Percentiles rank a stretch among this genome's conserved stretches.
These are phyloP conservation scores for Fusarium tuaranense DNA, from an alignment of 2,329 filamentous ascomycete species.

Conservation along the genomic window DNA sequence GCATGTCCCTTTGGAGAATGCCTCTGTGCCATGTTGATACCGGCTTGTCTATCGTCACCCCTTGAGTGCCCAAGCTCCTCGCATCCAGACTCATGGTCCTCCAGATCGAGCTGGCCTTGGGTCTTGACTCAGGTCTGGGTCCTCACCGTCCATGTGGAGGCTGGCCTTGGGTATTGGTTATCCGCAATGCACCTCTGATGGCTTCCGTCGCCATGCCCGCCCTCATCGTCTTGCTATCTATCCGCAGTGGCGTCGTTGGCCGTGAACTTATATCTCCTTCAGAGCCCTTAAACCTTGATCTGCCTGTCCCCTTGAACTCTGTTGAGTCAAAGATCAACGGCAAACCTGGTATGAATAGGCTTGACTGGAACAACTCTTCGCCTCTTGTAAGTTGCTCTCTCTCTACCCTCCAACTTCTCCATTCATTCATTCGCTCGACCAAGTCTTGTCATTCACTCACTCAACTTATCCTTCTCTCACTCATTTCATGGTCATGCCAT, in stretches of 20 bases:
- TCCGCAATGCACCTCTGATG: slow-evolving; percentile 15
- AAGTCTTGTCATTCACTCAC: slow-evolving; percentile 14
- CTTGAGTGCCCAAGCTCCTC: slow-evolving; percentile 7
- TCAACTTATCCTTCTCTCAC: slow-evolving; percentile 15
- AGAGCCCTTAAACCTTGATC: slow-evolving; percentile 29
- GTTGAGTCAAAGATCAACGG: slow-evolving; percentile 17
- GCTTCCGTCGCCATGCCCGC: slow-evolving; percentile 33
- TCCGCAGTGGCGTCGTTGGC: slow-evolving; percentile 25
- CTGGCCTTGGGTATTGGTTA: not conserved
- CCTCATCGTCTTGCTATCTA: slow-evolving; percentile 16
- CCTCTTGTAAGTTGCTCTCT: slow-evolving; percentile 7
- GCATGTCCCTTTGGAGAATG: not conserved
- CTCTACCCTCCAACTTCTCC: slow-evolving; percentile 14
- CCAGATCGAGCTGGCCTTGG: slow-evolving; percentile 12
- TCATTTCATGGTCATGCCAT: slow-evolving; percentile 5
- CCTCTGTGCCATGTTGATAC: not conserved
- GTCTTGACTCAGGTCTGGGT: slow-evolving; percentile 19
- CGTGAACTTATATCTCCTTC: slow-evolving; percentile 18
- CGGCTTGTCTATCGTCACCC: slow-evolving; percentile 26
- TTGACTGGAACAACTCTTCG: slow-evolving; percentile 21
- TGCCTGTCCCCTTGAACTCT: slow-evolving; percentile 6
- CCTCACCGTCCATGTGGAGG: slow-evolving; percentile 13
- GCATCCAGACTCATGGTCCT: slow-evolving; percentile 7
- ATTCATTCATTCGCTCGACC: slow-evolving; percentile 16
- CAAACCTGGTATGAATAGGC: slow-evolving; percentile 18